A percentile compares a stretch with the other conserved stretches of the same genome.
phyloP scores from a whole-genome alignment of 495 filamentous ascomycete species.

The Neurospora pannonica region DNA sequence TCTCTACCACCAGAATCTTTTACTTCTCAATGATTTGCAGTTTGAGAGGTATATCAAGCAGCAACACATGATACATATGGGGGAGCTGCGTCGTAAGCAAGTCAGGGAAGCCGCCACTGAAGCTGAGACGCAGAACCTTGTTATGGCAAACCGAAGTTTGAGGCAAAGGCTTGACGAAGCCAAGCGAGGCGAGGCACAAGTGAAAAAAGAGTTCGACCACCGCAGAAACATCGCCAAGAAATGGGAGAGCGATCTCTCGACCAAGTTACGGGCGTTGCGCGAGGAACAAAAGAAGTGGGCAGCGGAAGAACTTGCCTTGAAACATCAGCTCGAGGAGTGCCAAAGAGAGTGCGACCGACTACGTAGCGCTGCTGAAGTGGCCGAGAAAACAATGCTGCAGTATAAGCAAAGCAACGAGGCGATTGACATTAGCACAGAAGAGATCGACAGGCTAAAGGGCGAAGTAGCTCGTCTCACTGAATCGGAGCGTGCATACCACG shows the following conservation, averaged over 20 bases:
- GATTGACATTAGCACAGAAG: slow-evolving; percentile 47
- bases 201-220: slow-evolving; percentile 55
- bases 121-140: slow-evolving; percentile 65
- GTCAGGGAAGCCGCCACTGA: slow-evolving; percentile 60
- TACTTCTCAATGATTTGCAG: slow-evolving; percentile 64
- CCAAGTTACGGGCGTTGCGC: slow-evolving; percentile 47
- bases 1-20: slow-evolving; percentile 54
- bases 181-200: slow-evolving; percentile 50
- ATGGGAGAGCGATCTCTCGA: slow-evolving; percentile 55
- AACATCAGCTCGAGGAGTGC: slow-evolving; percentile 41
- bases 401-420: slow-evolving; percentile 50
- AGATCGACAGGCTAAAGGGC: slow-evolving; percentile 46
- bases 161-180: slow-evolving; percentile 58
- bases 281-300: slow-evolving; percentile 63
- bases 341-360: slow-evolving; percentile 45
- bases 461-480: slow-evolving; percentile 49
- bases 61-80: slow-evolving; percentile 66
- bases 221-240: slow-evolving; percentile 57
- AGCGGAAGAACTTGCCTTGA: slow-evolving; percentile 41
- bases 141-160: slow-evolving; percentile 62
- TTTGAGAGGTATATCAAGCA: slow-evolving; percentile 69
- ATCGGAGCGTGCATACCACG: slow-evolving; percentile 48
- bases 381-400: slow-evolving; percentile 49
- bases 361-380: slow-evolving; percentile 47
- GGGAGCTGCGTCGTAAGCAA: slow-evolving; percentile 56